Evolutionary conservation across 164 flowering plant species (phyloP).

Genomic region (Vitis amurensis): DNA sequence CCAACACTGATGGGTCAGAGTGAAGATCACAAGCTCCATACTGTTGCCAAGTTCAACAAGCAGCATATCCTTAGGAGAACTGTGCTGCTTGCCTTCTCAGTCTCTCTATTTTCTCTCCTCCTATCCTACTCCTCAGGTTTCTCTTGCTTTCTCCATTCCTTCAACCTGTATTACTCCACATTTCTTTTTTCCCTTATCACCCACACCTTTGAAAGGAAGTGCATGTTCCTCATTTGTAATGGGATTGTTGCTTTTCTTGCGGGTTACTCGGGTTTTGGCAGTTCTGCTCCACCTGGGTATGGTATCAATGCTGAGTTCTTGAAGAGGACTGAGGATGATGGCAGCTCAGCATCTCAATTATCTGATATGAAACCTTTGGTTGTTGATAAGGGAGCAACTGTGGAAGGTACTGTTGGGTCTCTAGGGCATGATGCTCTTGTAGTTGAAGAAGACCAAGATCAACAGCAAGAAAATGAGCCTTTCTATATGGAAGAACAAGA

Average conservation of each 20-base stretch:
- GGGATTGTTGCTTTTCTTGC: constrained; percentile 54
- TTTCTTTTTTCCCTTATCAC: constrained; percentile 25
- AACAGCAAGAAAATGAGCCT: background rate
- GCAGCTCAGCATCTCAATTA: background rate
- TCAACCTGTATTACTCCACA: constrained; percentile 19
- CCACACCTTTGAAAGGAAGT: constrained; percentile 42
- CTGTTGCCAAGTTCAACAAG: background rate
- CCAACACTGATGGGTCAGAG: background rate
- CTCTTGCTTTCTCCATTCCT: constrained; percentile 14
- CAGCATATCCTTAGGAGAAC: constrained; percentile 12
- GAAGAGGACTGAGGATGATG: background rate
- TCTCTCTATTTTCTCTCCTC: constrained; percentile 28
- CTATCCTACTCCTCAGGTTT: constrained; percentile 21
- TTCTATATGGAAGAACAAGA: background rate
- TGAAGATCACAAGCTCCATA: background rate
- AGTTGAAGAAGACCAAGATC: background rate
- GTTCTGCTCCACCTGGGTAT: constrained; percentile 3
- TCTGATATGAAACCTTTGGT: constrained; percentile 6
- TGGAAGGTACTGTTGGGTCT: background rate
- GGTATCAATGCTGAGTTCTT: background rate
- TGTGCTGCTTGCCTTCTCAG: constrained; percentile 22
- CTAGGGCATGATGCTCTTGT: background rate
- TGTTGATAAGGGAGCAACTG: background rate
- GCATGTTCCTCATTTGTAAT: constrained; percentile 57
- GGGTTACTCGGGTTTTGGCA: constrained; percentile 19